Evolutionary conservation across 495 filamentous ascomycete genomes (phyloP).

Genomic region (Penicillium bovifimosum): DNA sequence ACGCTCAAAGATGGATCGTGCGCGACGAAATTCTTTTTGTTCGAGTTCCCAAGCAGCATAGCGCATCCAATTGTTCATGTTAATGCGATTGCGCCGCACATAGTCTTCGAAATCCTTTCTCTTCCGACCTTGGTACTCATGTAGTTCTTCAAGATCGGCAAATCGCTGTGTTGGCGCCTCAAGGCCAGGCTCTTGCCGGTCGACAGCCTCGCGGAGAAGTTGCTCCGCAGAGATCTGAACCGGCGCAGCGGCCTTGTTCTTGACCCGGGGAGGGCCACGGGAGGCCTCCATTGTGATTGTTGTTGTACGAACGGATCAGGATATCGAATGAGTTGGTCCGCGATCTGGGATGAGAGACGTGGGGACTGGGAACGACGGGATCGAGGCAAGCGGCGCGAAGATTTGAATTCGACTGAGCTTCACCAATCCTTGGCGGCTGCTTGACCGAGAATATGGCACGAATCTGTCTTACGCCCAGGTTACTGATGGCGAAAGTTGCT

Average conservation of each 20-base stretch:
- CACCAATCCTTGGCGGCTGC: background rate
- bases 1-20: slow-evolving; percentile 92
- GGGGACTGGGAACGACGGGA: background rate
- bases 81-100: slow-evolving; percentile 88
- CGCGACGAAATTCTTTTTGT: slow-evolving; percentile 95
- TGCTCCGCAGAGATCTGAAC: slow-evolving; percentile 94
- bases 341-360: background rate
- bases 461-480: background rate
- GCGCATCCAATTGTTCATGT: slow-evolving; percentile 98
- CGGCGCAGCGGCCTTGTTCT: slow-evolving; percentile 91
- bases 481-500: slow-evolving; percentile 1
- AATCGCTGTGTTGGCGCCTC: slow-evolving; percentile 93
- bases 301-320: background rate
- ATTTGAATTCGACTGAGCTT: background rate
- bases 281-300: slow-evolving; percentile 73
- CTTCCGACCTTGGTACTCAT: slow-evolving; percentile 95
- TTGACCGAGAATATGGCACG: background rate
- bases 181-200: slow-evolving; percentile 84
- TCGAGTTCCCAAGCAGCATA: slow-evolving; percentile 98
- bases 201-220: slow-evolving; percentile 94
- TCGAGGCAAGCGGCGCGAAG: background rate
- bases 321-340: background rate
- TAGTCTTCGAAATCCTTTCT: slow-evolving; percentile 97
- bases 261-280: slow-evolving; percentile 91
- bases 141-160: slow-evolving; percentile 93